These are phyloP conservation scores for Cercophora newfieldiana DNA, from an alignment of 495 filamentous ascomycete genomes.

Conservation along the genomic window DNA sequence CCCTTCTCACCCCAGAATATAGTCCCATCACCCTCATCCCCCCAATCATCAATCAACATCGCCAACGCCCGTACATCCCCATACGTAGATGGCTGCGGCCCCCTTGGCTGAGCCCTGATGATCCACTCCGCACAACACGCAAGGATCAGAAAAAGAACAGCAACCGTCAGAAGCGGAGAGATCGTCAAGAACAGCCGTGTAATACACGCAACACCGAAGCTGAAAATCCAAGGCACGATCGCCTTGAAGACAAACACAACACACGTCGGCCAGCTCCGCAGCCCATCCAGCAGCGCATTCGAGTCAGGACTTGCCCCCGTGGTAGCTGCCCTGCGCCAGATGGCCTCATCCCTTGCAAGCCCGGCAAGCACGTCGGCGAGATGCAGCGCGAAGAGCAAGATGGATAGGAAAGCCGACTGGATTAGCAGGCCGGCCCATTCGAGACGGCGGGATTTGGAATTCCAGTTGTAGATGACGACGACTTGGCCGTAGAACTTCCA, in stretches of 20 bases:
- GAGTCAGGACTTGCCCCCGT: not conserved
- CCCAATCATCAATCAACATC: constrained; percentile 10
- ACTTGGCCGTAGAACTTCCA: constrained; percentile 5
- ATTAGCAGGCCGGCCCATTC: constrained; percentile 14
- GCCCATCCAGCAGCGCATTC: not conserved
- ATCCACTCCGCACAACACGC: not conserved
- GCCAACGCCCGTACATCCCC: not conserved
- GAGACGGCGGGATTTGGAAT: not conserved
- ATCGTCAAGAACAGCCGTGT: not conserved
- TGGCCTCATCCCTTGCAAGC: constrained; percentile 1
- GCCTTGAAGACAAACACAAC: not conserved
- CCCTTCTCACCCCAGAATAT: constrained; percentile 3
- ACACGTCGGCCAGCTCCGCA: not conserved
- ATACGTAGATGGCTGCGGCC: not conserved
- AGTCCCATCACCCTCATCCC: not conserved
- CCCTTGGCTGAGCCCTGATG: not conserved
- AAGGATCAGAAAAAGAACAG: not conserved
- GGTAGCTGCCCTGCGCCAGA: not conserved
- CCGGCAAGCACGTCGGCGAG: not conserved
- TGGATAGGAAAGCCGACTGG: not conserved
- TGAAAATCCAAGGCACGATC: not conserved
- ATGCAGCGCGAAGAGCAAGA: not conserved
- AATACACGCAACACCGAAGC: constrained; percentile 5
- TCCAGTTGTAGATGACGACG: not conserved
- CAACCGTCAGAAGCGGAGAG: not conserved